Evolutionary conservation across 2,329 filamentous ascomycete genomes (phyloP), one percentile per base, ranked within the genome.

Genomic region (Lachnellula suecica): DNA sequence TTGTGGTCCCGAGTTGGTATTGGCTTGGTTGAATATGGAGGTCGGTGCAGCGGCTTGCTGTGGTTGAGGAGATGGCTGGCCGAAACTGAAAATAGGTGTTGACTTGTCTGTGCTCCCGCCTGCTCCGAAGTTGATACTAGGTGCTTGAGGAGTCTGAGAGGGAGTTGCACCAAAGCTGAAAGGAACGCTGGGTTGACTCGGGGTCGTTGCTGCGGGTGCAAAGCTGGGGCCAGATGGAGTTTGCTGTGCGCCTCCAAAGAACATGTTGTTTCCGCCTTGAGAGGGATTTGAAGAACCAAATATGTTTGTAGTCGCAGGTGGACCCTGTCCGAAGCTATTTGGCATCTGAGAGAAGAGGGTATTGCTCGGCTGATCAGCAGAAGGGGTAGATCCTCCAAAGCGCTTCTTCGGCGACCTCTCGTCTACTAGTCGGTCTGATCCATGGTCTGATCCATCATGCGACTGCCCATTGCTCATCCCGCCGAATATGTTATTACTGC

Each of bases 391-490:
- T 25, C 24, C 37, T 22, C 59, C 56, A 57, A 60, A 62, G 31
- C 51, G 51, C 54, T 54, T 63, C 49, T 61, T 64, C 17, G 49
- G 31, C 22, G 46, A 54, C 29, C 59, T 58, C 22, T 63, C 49
- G 25, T 63, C 57, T 44, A 31, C 46, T 22, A 31, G 17, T 25
- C 20, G 49, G 22, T 47, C 50, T 45, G 34, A 46, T 37, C 60
- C 60, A 34, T 44, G 46, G 19, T 34, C 51, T 6, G 52, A 38
- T 8, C 15, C 23, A 24, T 49, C 24, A 24, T 44, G 24, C 11
- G 31, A 37, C 11, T 13, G 22, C 19, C 34, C 42, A n/a, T 47
- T 37, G 24, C 17, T 25, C 29, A 19, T 47, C 17, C 40, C 40
- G n/a, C 45, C 35, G 20, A 47, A 47, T 38, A 24, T 23, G n/a